A percentile compares a stretch with the other conserved stretches of the same genome.
These are phyloP conservation scores for Neocatenulostroma microsporum DNA, from an alignment of 2,329 filamentous ascomycete genomes.

Conservation along the genomic window DNA sequence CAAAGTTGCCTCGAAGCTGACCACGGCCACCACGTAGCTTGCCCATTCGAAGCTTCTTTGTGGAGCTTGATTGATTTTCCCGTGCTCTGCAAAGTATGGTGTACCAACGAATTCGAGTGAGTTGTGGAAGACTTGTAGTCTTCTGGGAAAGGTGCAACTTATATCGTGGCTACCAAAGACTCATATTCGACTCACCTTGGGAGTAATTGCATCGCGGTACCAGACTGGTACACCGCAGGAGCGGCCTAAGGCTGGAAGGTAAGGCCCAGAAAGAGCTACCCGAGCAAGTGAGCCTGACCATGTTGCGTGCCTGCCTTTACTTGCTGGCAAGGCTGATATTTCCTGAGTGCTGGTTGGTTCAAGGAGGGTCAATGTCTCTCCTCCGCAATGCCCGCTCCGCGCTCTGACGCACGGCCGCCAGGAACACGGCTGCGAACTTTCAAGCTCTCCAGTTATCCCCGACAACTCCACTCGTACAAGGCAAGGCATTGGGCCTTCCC, in stretches of 20 bases:
- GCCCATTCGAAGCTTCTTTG: too few species aligned
- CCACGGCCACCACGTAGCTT: too few species aligned
- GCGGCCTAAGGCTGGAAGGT: conserved; percentile 6
- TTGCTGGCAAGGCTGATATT: too few species aligned
- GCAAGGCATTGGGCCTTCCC: not conserved
- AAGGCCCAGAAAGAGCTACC: conserved; percentile 9
- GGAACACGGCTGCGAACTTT: too few species aligned
- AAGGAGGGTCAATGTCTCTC: too few species aligned
- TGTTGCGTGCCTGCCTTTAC: not conserved
- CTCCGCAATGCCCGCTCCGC: too few species aligned
- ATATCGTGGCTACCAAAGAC: not conserved
- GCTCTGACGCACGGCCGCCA: too few species aligned
- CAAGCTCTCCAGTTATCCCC: too few species aligned
- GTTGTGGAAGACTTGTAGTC: not conserved
- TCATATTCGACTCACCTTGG: conserved; percentile 7
- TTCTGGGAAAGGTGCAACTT: not conserved
- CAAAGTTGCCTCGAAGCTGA: too few species aligned
- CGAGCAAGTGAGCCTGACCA: conserved; percentile 6
- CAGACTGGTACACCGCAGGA: conserved; percentile 1
- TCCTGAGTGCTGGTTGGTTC: too few species aligned
- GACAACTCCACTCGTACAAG: too few species aligned
- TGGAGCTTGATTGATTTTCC: not conserved
- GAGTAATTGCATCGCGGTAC: conserved; percentile 5
- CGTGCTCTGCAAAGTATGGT: not conserved
- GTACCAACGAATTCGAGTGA: not conserved